Evolutionary conservation across 2,329 filamentous ascomycete genomes (phyloP).

Genomic region (Neurospora sp.): DNA sequence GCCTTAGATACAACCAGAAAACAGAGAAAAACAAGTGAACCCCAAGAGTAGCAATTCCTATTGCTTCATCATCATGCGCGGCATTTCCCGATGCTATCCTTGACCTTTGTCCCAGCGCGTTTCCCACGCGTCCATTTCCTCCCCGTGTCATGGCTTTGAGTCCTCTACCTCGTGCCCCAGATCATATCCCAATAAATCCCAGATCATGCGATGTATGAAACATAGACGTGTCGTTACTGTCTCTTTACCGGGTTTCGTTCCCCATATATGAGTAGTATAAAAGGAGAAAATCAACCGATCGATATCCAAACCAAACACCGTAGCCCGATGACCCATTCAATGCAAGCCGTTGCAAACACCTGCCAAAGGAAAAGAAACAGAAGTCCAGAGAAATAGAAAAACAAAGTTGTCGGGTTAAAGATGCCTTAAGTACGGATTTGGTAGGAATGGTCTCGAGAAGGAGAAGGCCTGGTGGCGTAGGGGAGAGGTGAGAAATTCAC

Average conservation of each 20-base stretch:
- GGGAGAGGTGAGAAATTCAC: conserved; percentile 8
- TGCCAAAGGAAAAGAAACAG: not conserved
- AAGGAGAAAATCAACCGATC: not conserved
- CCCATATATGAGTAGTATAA: not conserved
- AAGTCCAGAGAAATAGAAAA: not conserved
- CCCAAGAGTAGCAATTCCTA: not conserved
- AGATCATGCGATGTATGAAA: not conserved
- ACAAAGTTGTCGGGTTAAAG: not conserved
- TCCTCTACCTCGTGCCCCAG: not conserved
- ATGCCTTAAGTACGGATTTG: not conserved
- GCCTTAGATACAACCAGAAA: not conserved
- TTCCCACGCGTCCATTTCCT: not conserved
- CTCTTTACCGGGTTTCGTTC: not conserved
- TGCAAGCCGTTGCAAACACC: not conserved
- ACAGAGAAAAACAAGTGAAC: not conserved
- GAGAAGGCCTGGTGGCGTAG: no score
- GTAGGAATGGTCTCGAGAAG: not conserved
- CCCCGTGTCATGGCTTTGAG: not conserved
- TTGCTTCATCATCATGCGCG: not conserved
- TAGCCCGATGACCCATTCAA: not conserved
- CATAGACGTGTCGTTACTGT: not conserved
- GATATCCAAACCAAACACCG: not conserved
- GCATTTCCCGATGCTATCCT: not conserved
- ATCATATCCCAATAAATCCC: not conserved
- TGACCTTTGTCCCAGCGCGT: not conserved